Percentiles rank a stretch among this genome's conserved stretches.
These are phyloP conservation scores for Acanthamoeba healyi DNA, from an alignment of 208 protist genomes.

Conservation along the genomic window DNA sequence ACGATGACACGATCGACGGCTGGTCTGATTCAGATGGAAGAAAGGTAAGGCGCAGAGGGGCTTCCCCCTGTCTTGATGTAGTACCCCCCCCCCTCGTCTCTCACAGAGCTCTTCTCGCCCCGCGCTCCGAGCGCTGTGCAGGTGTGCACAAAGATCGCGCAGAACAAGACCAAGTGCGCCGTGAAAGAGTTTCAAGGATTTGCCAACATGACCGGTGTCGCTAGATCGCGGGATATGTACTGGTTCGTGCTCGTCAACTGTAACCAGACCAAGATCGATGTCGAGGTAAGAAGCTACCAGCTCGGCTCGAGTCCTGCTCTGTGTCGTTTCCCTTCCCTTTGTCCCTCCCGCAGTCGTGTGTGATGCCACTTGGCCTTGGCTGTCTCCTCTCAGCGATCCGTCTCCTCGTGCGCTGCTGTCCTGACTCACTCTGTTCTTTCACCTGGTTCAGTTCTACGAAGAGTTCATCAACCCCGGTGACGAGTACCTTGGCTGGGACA, in stretches of 20 bases:
- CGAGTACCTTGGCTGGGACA: slow-evolving; percentile 50
- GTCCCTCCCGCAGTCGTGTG: neutral
- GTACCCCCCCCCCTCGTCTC: neutral
- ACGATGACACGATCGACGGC: neutral
- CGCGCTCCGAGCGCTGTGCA: neutral
- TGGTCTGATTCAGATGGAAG: neutral
- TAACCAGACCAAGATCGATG: neutral
- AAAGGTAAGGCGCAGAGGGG: no score
- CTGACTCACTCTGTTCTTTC: neutral
- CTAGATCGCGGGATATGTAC: neutral
- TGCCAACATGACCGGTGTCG: neutral
- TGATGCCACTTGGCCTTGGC: neutral
- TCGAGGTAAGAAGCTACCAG: neutral
- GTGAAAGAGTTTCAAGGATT: neutral
- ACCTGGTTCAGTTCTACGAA: slow-evolving; percentile 2
- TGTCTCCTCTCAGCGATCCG: no score
- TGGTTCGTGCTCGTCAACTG: slow-evolving; percentile 57
- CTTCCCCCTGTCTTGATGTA: neutral
- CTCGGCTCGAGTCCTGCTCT: neutral
- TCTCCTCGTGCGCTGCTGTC: neutral
- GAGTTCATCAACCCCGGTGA: neutral
- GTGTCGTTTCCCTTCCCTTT: neutral
- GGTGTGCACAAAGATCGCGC: slow-evolving; percentile 9
- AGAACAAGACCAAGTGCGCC: neutral
- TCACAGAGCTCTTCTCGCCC: no score